Evolutionary conservation across 805 yeast species (phyloP).

Genomic region (Middelhovenomyces tepae): DNA sequence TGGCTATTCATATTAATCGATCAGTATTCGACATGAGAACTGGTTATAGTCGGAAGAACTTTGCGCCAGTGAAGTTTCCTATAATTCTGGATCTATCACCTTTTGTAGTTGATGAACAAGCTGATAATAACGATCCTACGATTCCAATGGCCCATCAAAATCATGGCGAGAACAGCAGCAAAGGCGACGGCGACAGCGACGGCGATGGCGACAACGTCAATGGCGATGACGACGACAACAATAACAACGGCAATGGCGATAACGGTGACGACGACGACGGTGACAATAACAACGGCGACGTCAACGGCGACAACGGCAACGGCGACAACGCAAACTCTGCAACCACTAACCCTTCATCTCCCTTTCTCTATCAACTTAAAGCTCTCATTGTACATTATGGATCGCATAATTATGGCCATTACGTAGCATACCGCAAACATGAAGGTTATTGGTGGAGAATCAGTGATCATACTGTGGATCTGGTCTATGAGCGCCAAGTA

Average conservation of each 20-base stretch:
- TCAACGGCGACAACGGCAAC: background rate
- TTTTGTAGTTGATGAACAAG: slow-evolving; percentile 59
- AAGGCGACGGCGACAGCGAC: slow-evolving; percentile 21
- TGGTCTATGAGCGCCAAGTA: slow-evolving; percentile 75
- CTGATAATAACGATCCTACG: slow-evolving; percentile 71
- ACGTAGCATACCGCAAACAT: slow-evolving; percentile 73
- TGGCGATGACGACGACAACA: slow-evolving; percentile 28
- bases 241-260: background rate
- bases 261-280: background rate
- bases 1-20: slow-evolving; percentile 83
- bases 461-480: slow-evolving; percentile 79
- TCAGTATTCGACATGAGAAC: slow-evolving; percentile 87
- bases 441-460: slow-evolving; percentile 94
- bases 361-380: slow-evolving; percentile 54
- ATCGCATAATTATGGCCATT: slow-evolving; percentile 96
- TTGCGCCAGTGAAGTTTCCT: slow-evolving; percentile 75
- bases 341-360: background rate
- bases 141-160: too few relatives aligned
- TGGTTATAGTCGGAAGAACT: slow-evolving; percentile 74
- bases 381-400: slow-evolving; percentile 92
- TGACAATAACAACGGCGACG: slow-evolving; percentile 14
- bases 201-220: slow-evolving; percentile 31
- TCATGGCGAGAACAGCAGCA: too few relatives aligned
- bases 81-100: slow-evolving; percentile 54
- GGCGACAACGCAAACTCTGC: slow-evolving; percentile 13